A percentile compares a stretch with the other conserved stretches of the same genome.
Evolutionary conservation across 495 filamentous ascomycete genomes (phyloP).

Genomic region (Talaromyces borbonicus): DNA sequence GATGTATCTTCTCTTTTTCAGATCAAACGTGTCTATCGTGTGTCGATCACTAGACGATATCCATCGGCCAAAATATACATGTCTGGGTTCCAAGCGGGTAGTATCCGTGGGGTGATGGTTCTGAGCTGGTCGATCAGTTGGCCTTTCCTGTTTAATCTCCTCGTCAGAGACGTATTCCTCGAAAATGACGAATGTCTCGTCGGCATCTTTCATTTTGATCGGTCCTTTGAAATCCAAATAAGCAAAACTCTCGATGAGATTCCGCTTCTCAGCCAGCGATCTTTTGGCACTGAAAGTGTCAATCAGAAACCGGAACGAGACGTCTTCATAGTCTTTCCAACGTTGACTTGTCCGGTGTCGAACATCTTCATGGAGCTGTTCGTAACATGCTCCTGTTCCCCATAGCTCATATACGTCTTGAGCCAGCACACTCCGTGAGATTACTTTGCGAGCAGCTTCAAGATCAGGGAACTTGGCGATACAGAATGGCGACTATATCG

Average conservation of each 20-base stretch:
- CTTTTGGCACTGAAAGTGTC: slow-evolving; percentile 69
- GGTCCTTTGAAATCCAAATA: slow-evolving; percentile 70
- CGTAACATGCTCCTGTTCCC: slow-evolving; percentile 61
- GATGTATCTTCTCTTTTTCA: slow-evolving; percentile 91
- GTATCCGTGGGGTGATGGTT: slow-evolving; percentile 5
- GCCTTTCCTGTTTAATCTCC: slow-evolving; percentile 15
- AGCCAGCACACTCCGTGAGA: slow-evolving; percentile 67
- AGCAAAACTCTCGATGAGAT: slow-evolving; percentile 69
- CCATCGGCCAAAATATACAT: slow-evolving; percentile 61
- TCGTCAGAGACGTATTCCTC: slow-evolving; percentile 60
- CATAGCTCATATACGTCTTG: slow-evolving; percentile 83
- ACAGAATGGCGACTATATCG: slow-evolving; percentile 75
- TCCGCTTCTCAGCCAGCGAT: slow-evolving; percentile 42
- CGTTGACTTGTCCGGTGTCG: slow-evolving; percentile 42
- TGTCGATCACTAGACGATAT: slow-evolving; percentile 54
- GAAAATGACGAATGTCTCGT: slow-evolving; percentile 65
- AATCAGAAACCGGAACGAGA: slow-evolving; percentile 72
- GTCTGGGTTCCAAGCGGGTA: slow-evolving; percentile 30
- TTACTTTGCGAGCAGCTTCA: slow-evolving; percentile 51
- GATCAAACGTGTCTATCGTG: slow-evolving; percentile 62
- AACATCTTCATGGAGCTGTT: slow-evolving; percentile 57
- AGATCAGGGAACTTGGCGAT: slow-evolving; percentile 59
- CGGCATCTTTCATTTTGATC: slow-evolving; percentile 61
- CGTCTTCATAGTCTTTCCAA: slow-evolving; percentile 52
- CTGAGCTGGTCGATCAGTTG: slow-evolving; percentile 1